Percentiles rank a stretch among this genome's conserved stretches.
Evolutionary conservation across 257 asterid species (phyloP).

Genomic region (Jacaranda copaia): DNA sequence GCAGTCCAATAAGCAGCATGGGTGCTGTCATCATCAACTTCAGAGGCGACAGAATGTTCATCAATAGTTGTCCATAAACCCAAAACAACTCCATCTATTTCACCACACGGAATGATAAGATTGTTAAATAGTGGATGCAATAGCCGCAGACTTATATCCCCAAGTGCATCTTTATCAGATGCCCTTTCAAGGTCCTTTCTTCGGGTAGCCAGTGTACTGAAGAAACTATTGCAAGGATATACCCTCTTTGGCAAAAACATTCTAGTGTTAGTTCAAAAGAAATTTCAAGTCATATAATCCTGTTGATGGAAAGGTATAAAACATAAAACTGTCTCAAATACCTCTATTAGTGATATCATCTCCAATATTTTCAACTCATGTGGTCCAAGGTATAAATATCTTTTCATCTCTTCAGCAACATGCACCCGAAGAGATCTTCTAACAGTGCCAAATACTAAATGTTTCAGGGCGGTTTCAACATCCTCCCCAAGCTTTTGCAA

Average conservation of each 20-base stretch:
- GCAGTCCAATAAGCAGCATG: conserved; percentile 94
- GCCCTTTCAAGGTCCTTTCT: conserved; percentile 57
- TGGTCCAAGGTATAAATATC: conserved; percentile 68
- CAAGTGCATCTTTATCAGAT: conserved; percentile 46
- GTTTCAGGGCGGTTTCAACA: conserved; percentile 75
- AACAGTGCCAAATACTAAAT: conserved; percentile 86
- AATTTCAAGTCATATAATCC: conserved; percentile 34
- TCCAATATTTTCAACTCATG: conserved; percentile 85
- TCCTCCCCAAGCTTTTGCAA: conserved; percentile 99
- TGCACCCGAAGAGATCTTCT: conserved; percentile 84
- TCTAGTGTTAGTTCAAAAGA: conserved; percentile 58
- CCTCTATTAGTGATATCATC: conserved; percentile 86
- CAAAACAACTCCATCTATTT: conserved; percentile 91
- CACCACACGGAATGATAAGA: conserved; percentile 74
- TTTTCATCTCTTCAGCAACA: conserved; percentile 84
- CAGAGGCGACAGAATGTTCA: conserved; percentile 61
- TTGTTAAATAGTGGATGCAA: conserved; percentile 63
- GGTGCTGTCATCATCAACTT: conserved; percentile 73
- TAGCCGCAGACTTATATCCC: conserved; percentile 58
- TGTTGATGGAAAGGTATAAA: conserved; percentile 35
- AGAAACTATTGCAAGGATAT: conserved; percentile 92
- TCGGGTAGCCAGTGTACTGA: conserved; percentile 65
- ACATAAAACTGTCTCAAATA: conserved; percentile 29
- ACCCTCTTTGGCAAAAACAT: conserved; percentile 75
- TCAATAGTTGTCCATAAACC: conserved; percentile 81